These are phyloP conservation scores for Cephaloascus albidus DNA, from an alignment of 805 yeast species.

Conservation along the genomic window DNA sequence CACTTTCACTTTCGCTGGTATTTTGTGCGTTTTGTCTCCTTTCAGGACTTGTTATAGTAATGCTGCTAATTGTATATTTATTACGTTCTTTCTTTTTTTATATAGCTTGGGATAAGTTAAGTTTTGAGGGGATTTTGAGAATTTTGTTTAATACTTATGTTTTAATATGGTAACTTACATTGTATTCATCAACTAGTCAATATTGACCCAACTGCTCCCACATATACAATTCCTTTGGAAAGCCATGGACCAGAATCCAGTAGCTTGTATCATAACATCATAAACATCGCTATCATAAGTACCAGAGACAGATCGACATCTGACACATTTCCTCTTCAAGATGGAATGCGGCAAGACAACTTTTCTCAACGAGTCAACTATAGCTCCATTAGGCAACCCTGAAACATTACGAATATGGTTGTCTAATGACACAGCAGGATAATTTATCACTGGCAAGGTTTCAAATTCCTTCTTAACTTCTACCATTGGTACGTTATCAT, in stretches of 20 bases:
- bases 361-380: background rate
- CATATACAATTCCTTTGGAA: conserved; percentile 71
- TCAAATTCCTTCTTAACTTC: background rate
- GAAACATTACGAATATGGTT: background rate
- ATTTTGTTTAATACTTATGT: too few relatives aligned
- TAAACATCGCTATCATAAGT: conserved; percentile 28
- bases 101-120: too few relatives aligned
- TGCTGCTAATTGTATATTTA: too few relatives aligned
- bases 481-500: conserved; percentile 4
- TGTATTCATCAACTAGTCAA: too few relatives aligned
- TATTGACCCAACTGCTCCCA: conserved; percentile 66
- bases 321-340: conserved; percentile 24
- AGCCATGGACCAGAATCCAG: conserved; percentile 49
- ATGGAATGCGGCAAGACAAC: background rate
- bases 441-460: background rate
- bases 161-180: too few relatives aligned
- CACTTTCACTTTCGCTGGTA: too few relatives aligned
- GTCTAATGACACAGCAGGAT: background rate
- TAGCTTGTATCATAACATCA: conserved; percentile 15
- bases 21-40: too few relatives aligned
- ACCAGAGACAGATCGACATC: conserved; percentile 33
- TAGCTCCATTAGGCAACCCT: background rate
- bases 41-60: too few relatives aligned
- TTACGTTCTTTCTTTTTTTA: too few relatives aligned
- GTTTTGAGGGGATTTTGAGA: too few relatives aligned